These are phyloP conservation scores for Fraxinus platypoda DNA, from an alignment of 305 asterid genomes.

Conservation along the genomic window DNA sequence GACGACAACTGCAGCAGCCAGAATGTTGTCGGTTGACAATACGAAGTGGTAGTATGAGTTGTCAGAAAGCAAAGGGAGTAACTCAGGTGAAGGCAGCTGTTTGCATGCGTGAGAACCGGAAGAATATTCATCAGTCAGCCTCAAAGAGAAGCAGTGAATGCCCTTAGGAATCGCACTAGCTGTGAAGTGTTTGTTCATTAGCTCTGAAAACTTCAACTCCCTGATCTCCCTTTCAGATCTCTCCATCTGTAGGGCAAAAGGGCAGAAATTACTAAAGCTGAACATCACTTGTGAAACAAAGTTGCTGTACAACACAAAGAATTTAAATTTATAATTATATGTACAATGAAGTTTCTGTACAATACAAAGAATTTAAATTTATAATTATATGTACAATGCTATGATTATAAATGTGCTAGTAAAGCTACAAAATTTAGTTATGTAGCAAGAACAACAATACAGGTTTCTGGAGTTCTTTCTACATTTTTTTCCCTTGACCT, in stretches of 20 bases:
- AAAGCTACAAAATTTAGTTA: neutral
- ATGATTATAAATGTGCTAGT: constrained; percentile 8
- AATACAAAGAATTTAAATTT: too few species aligned
- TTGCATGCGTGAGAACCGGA: constrained; percentile 92
- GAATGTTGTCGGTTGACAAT: constrained; percentile 84
- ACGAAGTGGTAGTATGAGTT: constrained; percentile 84
- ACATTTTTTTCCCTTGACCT: neutral
- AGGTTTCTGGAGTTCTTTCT: neutral
- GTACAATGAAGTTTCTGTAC: too few species aligned
- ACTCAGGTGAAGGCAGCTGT: constrained; percentile 82
- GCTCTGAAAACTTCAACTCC: constrained; percentile 74
- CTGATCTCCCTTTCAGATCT: constrained; percentile 63
- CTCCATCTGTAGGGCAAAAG: constrained; percentile 65
- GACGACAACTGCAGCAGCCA: constrained; percentile 96
- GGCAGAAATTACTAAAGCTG: constrained; percentile 10
- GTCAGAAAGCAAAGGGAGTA: constrained; percentile 78
- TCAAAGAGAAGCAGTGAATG: constrained; percentile 81
- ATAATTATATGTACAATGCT: neutral
- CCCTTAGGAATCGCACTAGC: constrained; percentile 89
- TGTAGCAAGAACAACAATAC: neutral
- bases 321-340: neutral
- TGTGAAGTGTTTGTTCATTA: constrained; percentile 86
- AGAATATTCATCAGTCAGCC: constrained; percentile 92
- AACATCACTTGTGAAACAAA: constrained; percentile 9
- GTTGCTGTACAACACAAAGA: neutral